These are phyloP conservation scores for Trametes polyzona DNA, from an alignment of 1,284 basidiomycete genomes.

Conservation along the genomic window DNA sequence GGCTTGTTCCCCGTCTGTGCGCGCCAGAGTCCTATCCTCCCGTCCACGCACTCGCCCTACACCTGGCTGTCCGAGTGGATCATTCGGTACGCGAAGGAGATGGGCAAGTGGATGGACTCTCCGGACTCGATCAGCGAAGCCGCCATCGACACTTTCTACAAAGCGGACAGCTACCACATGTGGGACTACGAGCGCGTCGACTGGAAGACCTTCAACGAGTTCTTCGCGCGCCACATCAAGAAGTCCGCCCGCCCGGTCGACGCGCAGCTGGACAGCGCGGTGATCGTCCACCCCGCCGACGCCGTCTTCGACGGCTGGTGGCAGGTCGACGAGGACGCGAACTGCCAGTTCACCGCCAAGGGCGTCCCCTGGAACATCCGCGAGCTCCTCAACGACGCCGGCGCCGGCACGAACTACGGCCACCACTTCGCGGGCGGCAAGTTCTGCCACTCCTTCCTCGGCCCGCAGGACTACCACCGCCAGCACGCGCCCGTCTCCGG, in stretches of 20 bases:
- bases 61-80: slow-evolving; percentile 26
- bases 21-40: slow-evolving; percentile 21
- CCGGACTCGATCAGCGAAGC: slow-evolving; percentile 18
- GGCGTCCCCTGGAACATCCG: slow-evolving; percentile 25
- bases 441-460: slow-evolving; percentile 30
- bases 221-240: slow-evolving; percentile 26
- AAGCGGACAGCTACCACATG: slow-evolving; percentile 20
- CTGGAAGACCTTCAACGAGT: slow-evolving; percentile 30
- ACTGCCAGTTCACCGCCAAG: slow-evolving; percentile 21
- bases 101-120: slow-evolving; percentile 25
- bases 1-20: slow-evolving; percentile 15
- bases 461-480: slow-evolving; percentile 28
- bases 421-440: slow-evolving; percentile 21
- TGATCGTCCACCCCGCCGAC: slow-evolving; percentile 29
- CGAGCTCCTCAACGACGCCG: slow-evolving; percentile 25
- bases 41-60: slow-evolving; percentile 11
- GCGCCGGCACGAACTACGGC: slow-evolving; percentile 1
- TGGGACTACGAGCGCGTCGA: slow-evolving; percentile 21
- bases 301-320: slow-evolving; percentile 23
- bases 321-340: slow-evolving; percentile 16
- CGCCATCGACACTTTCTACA: slow-evolving; percentile 18
- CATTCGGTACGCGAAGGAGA: slow-evolving; percentile 23
- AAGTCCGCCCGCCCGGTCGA: slow-evolving; percentile 20
- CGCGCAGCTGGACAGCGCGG: slow-evolving; percentile 1
- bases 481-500: slow-evolving; percentile 29